Conservation (phyloP, 1,284 basidiomycete genomes). For the Macrocybe sp. region DNA sequence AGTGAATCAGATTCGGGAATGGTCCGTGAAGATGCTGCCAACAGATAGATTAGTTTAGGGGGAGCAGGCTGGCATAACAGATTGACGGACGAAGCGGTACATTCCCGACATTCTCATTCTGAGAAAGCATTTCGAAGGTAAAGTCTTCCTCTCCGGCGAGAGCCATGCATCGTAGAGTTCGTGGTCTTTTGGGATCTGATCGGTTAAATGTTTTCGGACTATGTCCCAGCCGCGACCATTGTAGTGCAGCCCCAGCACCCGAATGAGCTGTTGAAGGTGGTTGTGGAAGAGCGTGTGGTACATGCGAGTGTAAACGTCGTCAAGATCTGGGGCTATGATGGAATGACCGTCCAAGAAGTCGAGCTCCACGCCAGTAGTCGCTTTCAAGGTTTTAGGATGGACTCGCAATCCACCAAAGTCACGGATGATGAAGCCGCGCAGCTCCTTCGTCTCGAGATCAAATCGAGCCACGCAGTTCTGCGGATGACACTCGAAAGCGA, state of each 20-base stretch:
- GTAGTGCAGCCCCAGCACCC: constrained; percentile 46
- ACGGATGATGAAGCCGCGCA: constrained; percentile 46
- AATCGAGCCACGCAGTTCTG: constrained; percentile 52
- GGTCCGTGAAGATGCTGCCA: constrained; percentile 43
- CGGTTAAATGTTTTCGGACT: constrained; percentile 35
- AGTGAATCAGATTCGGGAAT: constrained; percentile 47
- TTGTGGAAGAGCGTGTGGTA: constrained; percentile 52
- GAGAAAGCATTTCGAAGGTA: constrained; percentile 49
- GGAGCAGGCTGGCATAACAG: not conserved
- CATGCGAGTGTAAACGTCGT: constrained; percentile 48
- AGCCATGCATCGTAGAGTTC: constrained; percentile 41
- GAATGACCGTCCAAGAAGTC: constrained; percentile 43
- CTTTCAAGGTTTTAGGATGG: constrained; percentile 39
- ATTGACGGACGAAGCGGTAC: constrained; percentile 40
- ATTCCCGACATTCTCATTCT: constrained; percentile 49
- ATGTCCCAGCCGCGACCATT: constrained; percentile 43
- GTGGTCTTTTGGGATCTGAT: constrained; percentile 36
- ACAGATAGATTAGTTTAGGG: constrained; percentile 5
- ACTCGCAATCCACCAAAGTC: constrained; percentile 52
- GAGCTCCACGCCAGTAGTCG: constrained; percentile 40
- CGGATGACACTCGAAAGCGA: constrained; percentile 51
- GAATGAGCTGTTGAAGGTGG: constrained; percentile 48
- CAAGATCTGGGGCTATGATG: constrained; percentile 40
- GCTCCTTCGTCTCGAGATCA: constrained; percentile 35
- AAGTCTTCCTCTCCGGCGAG: constrained; percentile 36